Base-by-base conservation (phyloP, 495 filamentous ascomycete species). In the Emericellopsis terricola region DNA sequence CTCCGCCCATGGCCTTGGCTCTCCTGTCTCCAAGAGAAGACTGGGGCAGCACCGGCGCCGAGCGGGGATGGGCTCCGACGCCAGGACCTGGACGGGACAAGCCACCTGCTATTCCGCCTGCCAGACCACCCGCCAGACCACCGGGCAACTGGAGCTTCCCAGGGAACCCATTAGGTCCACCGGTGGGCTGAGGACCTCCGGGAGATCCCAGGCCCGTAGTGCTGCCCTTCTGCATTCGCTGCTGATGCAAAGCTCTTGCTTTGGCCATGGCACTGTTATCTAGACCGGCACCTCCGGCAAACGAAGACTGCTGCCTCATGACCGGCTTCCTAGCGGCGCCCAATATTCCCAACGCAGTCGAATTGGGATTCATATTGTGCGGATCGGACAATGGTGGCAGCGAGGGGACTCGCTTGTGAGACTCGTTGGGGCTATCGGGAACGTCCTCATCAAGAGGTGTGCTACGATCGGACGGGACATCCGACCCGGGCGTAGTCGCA, bases 311-410 rank as follows among this genome's bases (percentile, higher is more conserved):
- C 6, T 6, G 11, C 28, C 28, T 18, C 36, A 26, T 30, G 33
- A 46, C 38, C 1, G 52, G 54, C 26, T 51, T 31, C 27, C 54
- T 41, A 1, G 46, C 52, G 33, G 77, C 83, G 48, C 79, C 86
- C 43, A 93, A 50, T 24, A 75, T 69, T n/a, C 79, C 86, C 19
- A 91, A 52, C 34, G 79, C 81, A 33, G 75, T 83, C 14, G 86
- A 87, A 14, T 76, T 80, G 2, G 78, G 54, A 35, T 65, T 78
- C 64, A 89, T 80, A 28, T 58, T 59, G 2, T 50, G 37, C 2
- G 61, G 53, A 36, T 76, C 74, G 36, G 65, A 66, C 15, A 69
- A 51, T 5, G 68, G 62, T 38, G 66, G 60, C 21, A 75, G 40
- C 3, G 68, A 69, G 19, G 67, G 65, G 28, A 72, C 44, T 43